Percentiles rank a stretch among this genome's conserved stretches.
Evolutionary conservation across 164 flowering plant genomes (phyloP).

Genomic region (Houttuynia cordata): DNA sequence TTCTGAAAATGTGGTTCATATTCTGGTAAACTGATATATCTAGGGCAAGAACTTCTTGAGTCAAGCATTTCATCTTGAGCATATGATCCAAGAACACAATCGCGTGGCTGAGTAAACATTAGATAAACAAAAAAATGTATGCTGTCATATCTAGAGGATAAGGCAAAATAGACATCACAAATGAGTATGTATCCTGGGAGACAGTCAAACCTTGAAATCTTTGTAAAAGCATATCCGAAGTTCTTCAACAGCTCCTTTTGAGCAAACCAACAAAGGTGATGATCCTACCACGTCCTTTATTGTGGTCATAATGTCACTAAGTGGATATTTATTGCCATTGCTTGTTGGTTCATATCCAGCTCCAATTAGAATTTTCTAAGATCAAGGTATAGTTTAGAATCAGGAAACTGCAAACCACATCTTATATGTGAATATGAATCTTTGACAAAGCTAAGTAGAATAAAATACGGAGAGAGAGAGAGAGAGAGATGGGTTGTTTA

Average conservation of each 20-base stretch:
- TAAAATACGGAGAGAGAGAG: background rate
- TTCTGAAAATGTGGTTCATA: conserved; percentile 1
- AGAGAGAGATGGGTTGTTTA: background rate
- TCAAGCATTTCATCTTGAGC: conserved; percentile 9
- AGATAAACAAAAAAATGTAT: background rate
- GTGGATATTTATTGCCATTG: conserved; percentile 54
- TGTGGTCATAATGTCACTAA: conserved; percentile 63
- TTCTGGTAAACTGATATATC: conserved; percentile 56
- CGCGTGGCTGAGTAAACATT: conserved; percentile 44
- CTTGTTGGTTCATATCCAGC: conserved; percentile 72
- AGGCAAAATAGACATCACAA: no score
- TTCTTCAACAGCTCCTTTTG: conserved; percentile 59
- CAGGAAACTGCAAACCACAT: background rate
- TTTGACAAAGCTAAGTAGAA: background rate
- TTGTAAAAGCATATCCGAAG: conserved; percentile 70
- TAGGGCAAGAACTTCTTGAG: conserved; percentile 46
- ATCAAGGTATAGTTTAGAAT: background rate
- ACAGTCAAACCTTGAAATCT: conserved; percentile 55
- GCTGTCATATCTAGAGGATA: background rate
- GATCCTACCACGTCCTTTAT: conserved; percentile 65
- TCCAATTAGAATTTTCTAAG: conserved; percentile 42
- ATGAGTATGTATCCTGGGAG: background rate
- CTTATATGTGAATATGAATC: background rate
- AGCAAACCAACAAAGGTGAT: conserved; percentile 51
- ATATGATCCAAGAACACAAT: conserved; percentile 27